Evolutionary conservation across 108 stramenopile species (phyloP), one percentile per base, ranked within the genome.

Genomic region (Cyclotella kingstonii): DNA sequence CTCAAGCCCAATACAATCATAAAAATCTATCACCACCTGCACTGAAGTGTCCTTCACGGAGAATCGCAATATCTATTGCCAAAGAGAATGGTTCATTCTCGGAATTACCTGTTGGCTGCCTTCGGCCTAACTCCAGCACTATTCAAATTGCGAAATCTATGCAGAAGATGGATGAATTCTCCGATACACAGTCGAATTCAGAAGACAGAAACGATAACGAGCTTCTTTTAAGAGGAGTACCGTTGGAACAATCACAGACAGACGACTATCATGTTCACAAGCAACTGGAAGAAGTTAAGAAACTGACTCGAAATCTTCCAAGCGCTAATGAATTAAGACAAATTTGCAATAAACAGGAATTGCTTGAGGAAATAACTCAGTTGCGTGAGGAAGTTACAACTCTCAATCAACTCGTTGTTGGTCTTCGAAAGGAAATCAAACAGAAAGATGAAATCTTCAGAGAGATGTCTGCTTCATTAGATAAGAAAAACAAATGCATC

Each of bases 31-130:
- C 23, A 27, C 0, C 48, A 15, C 47, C 63, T 12, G 15, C 38
- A 2, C 30, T 65, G 33, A 73, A 73, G 56, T 63, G 72, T 43
- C 72, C 65, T 27, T 73, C 72, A 22, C 63, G 58, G 6, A 59
- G 57, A 35, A 34, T 58, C n/a, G 49, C 48, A 8, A 33, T 18
- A 41, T 54, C 48, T 14, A 26, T 38, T 21, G 36, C 52, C 7
- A 22, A 10, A 38, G 21, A 42, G 7, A 21, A 51, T 6, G 49
- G 27, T 52, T 30, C 57, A 26, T 26, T 39, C 40, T 4, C 6
- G 2, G 36, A 63, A 25, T 7, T 21, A n/a, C 25, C 21, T 30
- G 8, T 23, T 17, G 40, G 18, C 41, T 22, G 8, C 25, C 38
- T 29, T 25, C 26, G 27, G 7, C 25, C 14, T 50, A 10, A 23